These are phyloP conservation scores for Yamadazyma olivae DNA, from an alignment of 805 yeast genomes.

Conservation along the genomic window DNA sequence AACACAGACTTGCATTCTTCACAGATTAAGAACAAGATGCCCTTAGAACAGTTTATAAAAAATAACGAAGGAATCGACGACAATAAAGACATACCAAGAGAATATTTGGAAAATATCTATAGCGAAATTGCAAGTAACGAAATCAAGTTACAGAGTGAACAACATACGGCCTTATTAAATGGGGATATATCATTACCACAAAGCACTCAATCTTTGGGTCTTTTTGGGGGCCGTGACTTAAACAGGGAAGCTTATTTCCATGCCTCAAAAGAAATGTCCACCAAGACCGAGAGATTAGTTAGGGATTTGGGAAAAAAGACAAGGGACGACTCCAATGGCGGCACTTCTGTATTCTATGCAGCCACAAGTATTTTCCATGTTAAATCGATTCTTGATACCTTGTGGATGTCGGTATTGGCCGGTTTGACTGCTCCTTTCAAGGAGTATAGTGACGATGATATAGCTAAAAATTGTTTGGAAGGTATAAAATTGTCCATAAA, in stretches of 20 bases:
- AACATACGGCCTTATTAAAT: conserved; percentile 82
- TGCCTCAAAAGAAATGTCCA: conserved; percentile 89
- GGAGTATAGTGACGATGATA: conserved; percentile 75
- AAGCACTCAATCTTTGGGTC: conserved; percentile 42
- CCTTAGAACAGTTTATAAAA: conserved; percentile 77
- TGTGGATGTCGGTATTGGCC: conserved; percentile 97
- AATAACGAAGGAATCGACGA: conserved; percentile 94
- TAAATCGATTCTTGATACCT: conserved; percentile 85
- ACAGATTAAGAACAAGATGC: conserved; percentile 84
- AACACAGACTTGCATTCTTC: conserved; percentile 93
- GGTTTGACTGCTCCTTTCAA: conserved; percentile 92
- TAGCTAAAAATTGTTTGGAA: conserved; percentile 68
- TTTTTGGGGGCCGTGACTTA: conserved; percentile 68
- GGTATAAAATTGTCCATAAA: conserved; percentile 82
- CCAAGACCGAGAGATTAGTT: conserved; percentile 83
- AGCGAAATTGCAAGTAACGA: conserved; percentile 80
- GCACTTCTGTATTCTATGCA: conserved; percentile 53
- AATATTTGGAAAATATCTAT: conserved; percentile 64
- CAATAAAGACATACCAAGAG: conserved; percentile 77
- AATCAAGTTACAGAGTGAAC: conserved; percentile 89
- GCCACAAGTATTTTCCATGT: conserved; percentile 91
- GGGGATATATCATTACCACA: conserved; percentile 45
- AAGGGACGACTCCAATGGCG: conserved; percentile 36
- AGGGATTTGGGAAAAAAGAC: conserved; percentile 54
- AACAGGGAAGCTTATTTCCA: conserved; percentile 83